Evolutionary conservation across 306 rosid genomes (phyloP), one percentile per base, ranked within the genome.

Genomic region (Carpinus viminea): DNA sequence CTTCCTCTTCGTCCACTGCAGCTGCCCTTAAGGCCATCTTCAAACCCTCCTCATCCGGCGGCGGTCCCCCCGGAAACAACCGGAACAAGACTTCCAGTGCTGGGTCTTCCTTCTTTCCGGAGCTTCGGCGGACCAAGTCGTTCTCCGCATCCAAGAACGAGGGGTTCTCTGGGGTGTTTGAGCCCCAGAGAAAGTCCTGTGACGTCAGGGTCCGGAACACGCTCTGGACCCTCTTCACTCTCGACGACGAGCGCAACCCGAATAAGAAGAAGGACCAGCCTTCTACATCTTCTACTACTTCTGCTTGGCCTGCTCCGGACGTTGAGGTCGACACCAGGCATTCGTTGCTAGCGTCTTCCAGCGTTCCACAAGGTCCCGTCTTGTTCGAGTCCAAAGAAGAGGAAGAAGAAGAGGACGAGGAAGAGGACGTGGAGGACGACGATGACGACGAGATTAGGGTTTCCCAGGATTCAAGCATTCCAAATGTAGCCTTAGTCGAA

Each of bases 111-210:
- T 89, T 92, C 70, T 75, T 93, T 13, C 93, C 99, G 0, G 99
- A 95, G 87, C 98, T 95, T 73, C 96, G 99, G 48, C 93, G 99
- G 50, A 92, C 98, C 9, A 91, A 95, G 76, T 95, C 99, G 5
- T 95, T 95, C 80, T 95, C 99, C 13, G 98, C 98, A 21, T 91
- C 99, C 10, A 95, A 95, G 51, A 95, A 95, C 90, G 97, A 93
- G 79, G 91, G 87, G 6, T 91, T 88, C 78, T 90, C 96, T 12
- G 93, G 91, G 15, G 89, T 87, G 0, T 96, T 95, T 21, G 99
- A 95, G 85, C 99, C 99, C 0, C 99, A 95, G 78, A 78, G 99
- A 56, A 93, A 80, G 69, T 95, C 99, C 38, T 95, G 99, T 56
- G 99, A 95, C 93, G 98, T 95, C 8, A 83, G 98, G 21, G 98